Conservation (phyloP, 768 basidiomycete genomes). For the Lactarius tabidus region DNA sequence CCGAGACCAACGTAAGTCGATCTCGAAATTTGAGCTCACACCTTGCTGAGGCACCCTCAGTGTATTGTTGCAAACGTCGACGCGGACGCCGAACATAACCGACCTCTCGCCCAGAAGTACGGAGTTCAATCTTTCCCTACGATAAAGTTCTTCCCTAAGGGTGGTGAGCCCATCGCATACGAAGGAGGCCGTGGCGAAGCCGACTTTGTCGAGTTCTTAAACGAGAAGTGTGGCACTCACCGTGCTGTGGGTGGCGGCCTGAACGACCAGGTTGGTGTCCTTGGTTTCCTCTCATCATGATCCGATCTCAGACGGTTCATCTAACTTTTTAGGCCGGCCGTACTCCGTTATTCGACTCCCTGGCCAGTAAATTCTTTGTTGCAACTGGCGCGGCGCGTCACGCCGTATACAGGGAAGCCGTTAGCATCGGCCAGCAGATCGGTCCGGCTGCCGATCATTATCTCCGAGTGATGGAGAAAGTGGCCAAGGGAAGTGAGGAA, state of each 20-base stretch:
- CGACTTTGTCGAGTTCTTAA: conserved; percentile 76
- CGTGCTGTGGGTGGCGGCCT: conserved; percentile 82
- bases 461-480: conserved; percentile 85
- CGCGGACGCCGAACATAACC: conserved; percentile 81
- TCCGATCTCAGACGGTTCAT: neutral
- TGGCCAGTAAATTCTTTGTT: conserved; percentile 72
- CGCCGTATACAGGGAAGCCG: conserved; percentile 64
- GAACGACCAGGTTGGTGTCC: conserved; percentile 49
- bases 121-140: conserved; percentile 84
- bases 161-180: conserved; percentile 57
- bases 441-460: conserved; percentile 70
- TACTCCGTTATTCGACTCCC: conserved; percentile 64
- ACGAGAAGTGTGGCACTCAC: conserved; percentile 81
- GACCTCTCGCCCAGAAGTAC: conserved; percentile 63
- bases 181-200: conserved; percentile 65
- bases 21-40: neutral
- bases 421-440: conserved; percentile 44
- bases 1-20: conserved; percentile 63
- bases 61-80: conserved; percentile 90
- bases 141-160: conserved; percentile 90
- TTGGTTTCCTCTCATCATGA: neutral
- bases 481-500: conserved; percentile 59
- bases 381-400: conserved; percentile 54
- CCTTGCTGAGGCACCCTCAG: conserved; percentile 37
- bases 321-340: conserved; percentile 65